Conservation (phyloP, 139 green algal species). For the Chlamydomonas sp. region DNA sequence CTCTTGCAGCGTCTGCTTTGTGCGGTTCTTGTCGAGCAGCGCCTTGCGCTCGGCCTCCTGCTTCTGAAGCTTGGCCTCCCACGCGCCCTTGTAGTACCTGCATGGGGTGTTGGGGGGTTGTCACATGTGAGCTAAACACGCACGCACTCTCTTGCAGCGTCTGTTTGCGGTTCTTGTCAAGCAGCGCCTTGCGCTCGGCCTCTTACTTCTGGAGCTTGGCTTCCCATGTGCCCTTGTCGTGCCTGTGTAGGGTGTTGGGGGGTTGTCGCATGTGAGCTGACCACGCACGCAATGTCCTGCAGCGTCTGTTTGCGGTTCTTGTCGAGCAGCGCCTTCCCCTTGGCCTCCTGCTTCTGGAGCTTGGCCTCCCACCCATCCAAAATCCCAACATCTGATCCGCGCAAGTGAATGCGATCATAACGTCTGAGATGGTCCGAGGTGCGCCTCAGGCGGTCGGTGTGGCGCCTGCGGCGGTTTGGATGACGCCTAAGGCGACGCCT, state of each 20-base stretch:
- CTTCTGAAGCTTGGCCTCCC: constrained; percentile 11
- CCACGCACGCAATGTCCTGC: constrained; percentile 2
- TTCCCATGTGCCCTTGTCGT: background rate
- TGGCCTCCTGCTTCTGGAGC: background rate
- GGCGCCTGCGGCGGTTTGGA: too few relatives aligned
- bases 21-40: background rate
- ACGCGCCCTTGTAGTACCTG: background rate
- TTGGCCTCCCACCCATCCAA: background rate
- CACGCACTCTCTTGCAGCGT: background rate
- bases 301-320: background rate
- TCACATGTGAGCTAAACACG: too few relatives aligned
- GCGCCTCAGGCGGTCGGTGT: too few relatives aligned
- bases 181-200: background rate
- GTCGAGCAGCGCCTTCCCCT: background rate
- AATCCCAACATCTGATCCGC: too few relatives aligned
- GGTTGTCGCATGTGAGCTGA: too few relatives aligned
- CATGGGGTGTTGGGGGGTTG: too few relatives aligned
- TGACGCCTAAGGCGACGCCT: too few relatives aligned
- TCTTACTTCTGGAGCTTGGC: background rate
- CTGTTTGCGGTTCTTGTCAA: background rate
- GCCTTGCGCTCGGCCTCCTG: background rate
- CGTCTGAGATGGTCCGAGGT: too few relatives aligned
- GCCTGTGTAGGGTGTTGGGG: too few relatives aligned
- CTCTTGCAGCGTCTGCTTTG: background rate
- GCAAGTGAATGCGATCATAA: too few relatives aligned